Evolutionary conservation across 164 flowering plant species (phyloP).

Genomic region (Aristolochia contorta): DNA sequence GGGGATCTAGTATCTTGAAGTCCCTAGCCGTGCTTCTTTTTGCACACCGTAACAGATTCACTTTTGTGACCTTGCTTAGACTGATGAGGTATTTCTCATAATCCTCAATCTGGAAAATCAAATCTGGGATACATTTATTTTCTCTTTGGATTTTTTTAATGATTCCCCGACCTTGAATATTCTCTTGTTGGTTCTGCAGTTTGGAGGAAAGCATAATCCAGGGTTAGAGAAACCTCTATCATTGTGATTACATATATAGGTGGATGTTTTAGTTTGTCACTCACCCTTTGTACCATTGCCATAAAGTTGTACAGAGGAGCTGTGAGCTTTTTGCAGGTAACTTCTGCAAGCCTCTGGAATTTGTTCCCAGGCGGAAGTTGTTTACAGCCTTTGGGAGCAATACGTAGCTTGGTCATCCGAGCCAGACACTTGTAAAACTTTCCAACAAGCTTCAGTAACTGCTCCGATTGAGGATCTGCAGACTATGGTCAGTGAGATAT

Average conservation of each 20-base stretch:
- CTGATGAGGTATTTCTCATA: slow-evolving; percentile 74
- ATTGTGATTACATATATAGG: background rate
- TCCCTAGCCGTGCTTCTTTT: slow-evolving; percentile 80
- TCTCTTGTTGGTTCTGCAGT: slow-evolving; percentile 60
- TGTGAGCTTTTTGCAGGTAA: slow-evolving; percentile 75
- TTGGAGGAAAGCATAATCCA: no score
- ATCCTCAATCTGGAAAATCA: slow-evolving; percentile 81
- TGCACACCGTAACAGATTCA: slow-evolving; percentile 67
- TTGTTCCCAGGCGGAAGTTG: slow-evolving; percentile 49
- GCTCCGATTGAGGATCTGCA: slow-evolving; percentile 74
- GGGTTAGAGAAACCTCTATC: background rate
- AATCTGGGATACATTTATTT: slow-evolving; percentile 69
- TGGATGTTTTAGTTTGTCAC: background rate
- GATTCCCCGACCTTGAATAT: slow-evolving; percentile 29
- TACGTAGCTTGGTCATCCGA: slow-evolving; percentile 58
- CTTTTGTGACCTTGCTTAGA: slow-evolving; percentile 67
- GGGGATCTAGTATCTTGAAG: slow-evolving; percentile 47
- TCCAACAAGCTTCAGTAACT: slow-evolving; percentile 44
- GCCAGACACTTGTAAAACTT: slow-evolving; percentile 75
- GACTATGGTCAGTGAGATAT: no score
- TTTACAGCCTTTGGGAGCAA: slow-evolving; percentile 67
- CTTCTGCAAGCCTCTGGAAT: slow-evolving; percentile 69
- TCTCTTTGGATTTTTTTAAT: slow-evolving; percentile 70
- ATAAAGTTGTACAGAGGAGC: slow-evolving; percentile 63
- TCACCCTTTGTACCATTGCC: slow-evolving; percentile 54